A percentile compares a stretch with the other conserved stretches of the same genome.
phyloP scores from a whole-genome alignment of 1,284 basidiomycete species.

The Phaffia rhodozyma region DNA sequence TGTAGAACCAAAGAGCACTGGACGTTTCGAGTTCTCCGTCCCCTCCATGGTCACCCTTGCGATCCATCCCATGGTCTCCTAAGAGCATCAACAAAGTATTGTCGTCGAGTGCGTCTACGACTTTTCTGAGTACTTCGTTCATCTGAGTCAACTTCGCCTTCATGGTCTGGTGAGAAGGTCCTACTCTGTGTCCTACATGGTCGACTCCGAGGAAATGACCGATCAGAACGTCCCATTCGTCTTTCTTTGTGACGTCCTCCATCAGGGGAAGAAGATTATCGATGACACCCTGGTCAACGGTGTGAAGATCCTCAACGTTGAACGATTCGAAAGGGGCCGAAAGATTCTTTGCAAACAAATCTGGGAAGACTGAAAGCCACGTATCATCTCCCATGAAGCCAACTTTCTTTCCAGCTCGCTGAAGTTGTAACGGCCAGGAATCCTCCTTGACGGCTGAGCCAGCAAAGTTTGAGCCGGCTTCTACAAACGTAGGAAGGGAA shows the following conservation, averaged over 20 bases:
- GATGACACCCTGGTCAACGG: conserved; percentile 84
- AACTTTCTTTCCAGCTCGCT: conserved; percentile 34
- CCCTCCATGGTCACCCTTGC: conserved; percentile 88
- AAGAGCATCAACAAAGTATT: conserved; percentile 82
- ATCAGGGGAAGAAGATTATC: conserved; percentile 71
- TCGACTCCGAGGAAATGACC: conserved; percentile 97
- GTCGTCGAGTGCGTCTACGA: conserved; percentile 55
- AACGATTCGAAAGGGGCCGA: conserved; percentile 86
- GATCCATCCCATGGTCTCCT: conserved; percentile 97
- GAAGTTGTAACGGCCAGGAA: conserved; percentile 52
- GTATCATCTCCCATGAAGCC: conserved; percentile 93
- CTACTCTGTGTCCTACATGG: conserved; percentile 89
- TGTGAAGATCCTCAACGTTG: conserved; percentile 95
- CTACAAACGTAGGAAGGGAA: conserved; percentile 89
- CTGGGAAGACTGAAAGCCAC: conserved; percentile 81
- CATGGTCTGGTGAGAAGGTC: conserved; percentile 80
- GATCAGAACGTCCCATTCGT: conserved; percentile 68
- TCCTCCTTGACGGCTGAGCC: conserved; percentile 78
- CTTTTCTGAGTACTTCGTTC: conserved; percentile 60
- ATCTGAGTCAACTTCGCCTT: conserved; percentile 72
- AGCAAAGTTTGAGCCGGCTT: conserved; percentile 83
- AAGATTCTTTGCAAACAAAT: conserved; percentile 56
- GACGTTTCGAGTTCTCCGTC: conserved; percentile 78
- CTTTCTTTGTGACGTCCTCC: conserved; percentile 29
- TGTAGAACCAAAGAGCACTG: conserved; percentile 84